phyloP scores from a whole-genome alignment of 2,329 filamentous ascomycete species.

The Myriangium duriaei region DNA sequence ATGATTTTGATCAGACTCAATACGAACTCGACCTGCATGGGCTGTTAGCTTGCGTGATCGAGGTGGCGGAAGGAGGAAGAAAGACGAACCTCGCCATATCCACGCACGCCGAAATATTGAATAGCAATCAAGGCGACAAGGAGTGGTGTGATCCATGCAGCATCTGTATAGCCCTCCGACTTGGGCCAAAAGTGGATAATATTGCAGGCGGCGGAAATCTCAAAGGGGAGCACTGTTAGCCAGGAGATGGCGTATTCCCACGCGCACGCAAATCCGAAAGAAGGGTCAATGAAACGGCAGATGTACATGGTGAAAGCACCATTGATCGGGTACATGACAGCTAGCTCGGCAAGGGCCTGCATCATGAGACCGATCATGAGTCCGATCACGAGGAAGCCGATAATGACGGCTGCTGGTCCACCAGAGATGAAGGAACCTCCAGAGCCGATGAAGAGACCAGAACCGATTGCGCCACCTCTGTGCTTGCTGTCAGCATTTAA shows the following conservation, averaged over 20 bases:
- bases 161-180: constrained; percentile 35
- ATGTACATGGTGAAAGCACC: constrained; percentile 89
- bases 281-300: constrained; percentile 81
- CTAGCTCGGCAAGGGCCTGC: constrained; percentile 82
- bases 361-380: constrained; percentile 86
- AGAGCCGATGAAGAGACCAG: constrained; percentile 26
- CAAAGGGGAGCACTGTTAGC: constrained; percentile 70
- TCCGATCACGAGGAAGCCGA: constrained; percentile 48
- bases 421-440: constrained; percentile 20
- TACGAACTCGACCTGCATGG: constrained; percentile 59
- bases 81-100: constrained; percentile 67
- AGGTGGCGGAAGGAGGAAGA: no score
- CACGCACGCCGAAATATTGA: constrained; percentile 79
- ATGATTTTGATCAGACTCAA: constrained; percentile 78
- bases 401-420: constrained; percentile 21
- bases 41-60: no score
- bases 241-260: constrained; percentile 72
- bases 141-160: constrained; percentile 67
- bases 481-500: no score
- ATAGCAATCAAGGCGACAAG: constrained; percentile 74
- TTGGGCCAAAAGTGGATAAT: constrained; percentile 65
- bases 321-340: constrained; percentile 79
- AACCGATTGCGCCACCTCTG: constrained; percentile 28
- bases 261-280: constrained; percentile 38
- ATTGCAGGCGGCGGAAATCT: constrained; percentile 76